Evolutionary conservation across 306 rosid species (phyloP).

Genomic region (Abrus precatorius): DNA sequence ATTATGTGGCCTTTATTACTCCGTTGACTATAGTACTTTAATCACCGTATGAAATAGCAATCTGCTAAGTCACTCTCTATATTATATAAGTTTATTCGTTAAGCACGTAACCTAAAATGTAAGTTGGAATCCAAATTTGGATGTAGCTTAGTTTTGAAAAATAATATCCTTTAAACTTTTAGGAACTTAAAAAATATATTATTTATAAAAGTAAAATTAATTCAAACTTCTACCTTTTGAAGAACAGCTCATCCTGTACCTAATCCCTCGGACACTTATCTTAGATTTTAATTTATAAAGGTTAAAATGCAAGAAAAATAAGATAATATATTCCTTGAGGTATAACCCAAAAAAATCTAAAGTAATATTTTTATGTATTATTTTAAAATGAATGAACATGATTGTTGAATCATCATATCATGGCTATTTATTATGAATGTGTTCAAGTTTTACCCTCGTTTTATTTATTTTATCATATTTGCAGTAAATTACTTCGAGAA

Average conservation of each 20-base stretch:
- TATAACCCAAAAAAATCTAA: background rate
- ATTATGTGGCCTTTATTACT: background rate
- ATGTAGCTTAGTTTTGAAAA: background rate
- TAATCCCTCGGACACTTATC: background rate
- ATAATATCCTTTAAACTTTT: background rate
- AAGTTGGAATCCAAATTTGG: background rate
- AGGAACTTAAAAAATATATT: background rate
- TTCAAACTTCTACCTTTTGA: background rate
- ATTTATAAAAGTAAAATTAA: background rate
- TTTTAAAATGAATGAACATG: background rate
- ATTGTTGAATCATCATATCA: background rate
- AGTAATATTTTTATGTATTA: background rate
- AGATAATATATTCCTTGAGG: background rate
- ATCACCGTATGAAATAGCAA: background rate
- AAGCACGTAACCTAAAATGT: slow-evolving; percentile 7
- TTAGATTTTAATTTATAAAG: background rate
- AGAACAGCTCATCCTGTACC: background rate
- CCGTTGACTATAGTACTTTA: background rate
- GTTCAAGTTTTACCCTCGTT: background rate
- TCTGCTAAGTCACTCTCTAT: background rate
- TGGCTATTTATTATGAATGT: slow-evolving; percentile 12
- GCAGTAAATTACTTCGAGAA: slow-evolving; percentile 91
- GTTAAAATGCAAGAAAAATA: background rate
- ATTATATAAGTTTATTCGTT: background rate
- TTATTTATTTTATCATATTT: background rate